Evolutionary conservation across 371 early-diverging fungal genomes (phyloP), one percentile per base, ranked within the genome.

Genomic region (Mortierella sp.): DNA sequence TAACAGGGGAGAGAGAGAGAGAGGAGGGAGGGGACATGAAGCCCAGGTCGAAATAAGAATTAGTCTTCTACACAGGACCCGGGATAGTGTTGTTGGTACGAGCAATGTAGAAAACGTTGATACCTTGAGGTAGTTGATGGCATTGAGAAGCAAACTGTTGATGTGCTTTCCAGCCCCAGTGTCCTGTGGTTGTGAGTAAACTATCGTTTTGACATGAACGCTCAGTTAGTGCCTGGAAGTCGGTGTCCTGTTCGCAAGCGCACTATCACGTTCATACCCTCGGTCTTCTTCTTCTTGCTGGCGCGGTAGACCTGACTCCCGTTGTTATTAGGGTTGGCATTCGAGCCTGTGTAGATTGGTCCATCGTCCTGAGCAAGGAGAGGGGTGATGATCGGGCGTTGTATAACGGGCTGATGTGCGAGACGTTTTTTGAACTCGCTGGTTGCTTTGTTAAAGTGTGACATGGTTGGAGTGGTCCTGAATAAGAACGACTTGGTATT

Each of bases 131-230:
- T 81, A 86, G 50, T 85, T 83, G 46, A 87, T 85, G 21, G 86
- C 86, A 8, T 80, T 83, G 31, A 87, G 84, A 3, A 91, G 81
- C 43, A 87, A 83, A 66, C 89, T 90, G 80, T 87, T 86, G 23
- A 84, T 82, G 78, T 87, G 89, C 38, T 80, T 80, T 27, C 86
- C 87, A 16, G 83, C 81, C 13, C 86, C 86, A 0, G 87, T 85
- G 60, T 85, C 84, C 23, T 86, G 86, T 58, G 89, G 86, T 65
- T 86, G 86, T 27, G 84, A 85, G 68, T 83, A 86, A 10, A 84
- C 71, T 69, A 58, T 23, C 13, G 3, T n/a, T n/a, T n/a, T n/a
- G n/a, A n/a, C n/a, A 34, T 23, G 6, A n/a, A 21, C 2, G n/a
- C 4, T 30, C 21, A 42, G 56, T 34, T 24, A 61, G 52, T 54